Evolutionary conservation across 1,139 yeast genomes (phyloP).

Genomic region (Blastobotrys buckinghamii): DNA sequence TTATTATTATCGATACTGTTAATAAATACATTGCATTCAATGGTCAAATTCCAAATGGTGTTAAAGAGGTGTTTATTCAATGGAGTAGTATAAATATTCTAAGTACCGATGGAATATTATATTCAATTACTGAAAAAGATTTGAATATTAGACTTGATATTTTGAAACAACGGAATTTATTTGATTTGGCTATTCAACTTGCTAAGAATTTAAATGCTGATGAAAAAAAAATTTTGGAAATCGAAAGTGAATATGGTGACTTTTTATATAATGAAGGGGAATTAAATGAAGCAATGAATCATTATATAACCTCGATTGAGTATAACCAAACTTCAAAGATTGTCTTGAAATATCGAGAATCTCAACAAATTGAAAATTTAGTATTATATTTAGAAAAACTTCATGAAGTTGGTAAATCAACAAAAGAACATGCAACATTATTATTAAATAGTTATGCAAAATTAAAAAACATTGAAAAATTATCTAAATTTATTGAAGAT

Average conservation of each 20-base stretch:
- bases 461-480: conserved; percentile 53
- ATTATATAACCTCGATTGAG: conserved; percentile 53
- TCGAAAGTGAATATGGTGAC: conserved; percentile 68
- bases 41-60: conserved; percentile 58
- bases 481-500: conserved; percentile 51
- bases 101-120: conserved; percentile 70
- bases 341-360: conserved; percentile 76
- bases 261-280: conserved; percentile 61
- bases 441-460: conserved; percentile 81
- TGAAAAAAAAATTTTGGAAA: conserved; percentile 39
- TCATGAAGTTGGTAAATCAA: conserved; percentile 48
- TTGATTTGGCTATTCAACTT: conserved; percentile 63
- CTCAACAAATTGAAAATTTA: conserved; percentile 65
- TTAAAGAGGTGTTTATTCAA: conserved; percentile 49
- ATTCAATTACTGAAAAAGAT: conserved; percentile 61
- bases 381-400: conserved; percentile 61
- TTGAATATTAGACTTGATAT: conserved; percentile 63
- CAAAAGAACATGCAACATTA: conserved; percentile 75
- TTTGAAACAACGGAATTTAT: conserved; percentile 64
- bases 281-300: conserved; percentile 60
- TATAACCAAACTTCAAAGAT: conserved; percentile 59
- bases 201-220: conserved; percentile 47
- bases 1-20: conserved; percentile 59
- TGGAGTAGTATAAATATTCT: conserved; percentile 56
- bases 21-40: conserved; percentile 70